phyloP scores from a whole-genome alignment of 2,329 filamentous ascomycete species.

The Paecilomyces formosus region DNA sequence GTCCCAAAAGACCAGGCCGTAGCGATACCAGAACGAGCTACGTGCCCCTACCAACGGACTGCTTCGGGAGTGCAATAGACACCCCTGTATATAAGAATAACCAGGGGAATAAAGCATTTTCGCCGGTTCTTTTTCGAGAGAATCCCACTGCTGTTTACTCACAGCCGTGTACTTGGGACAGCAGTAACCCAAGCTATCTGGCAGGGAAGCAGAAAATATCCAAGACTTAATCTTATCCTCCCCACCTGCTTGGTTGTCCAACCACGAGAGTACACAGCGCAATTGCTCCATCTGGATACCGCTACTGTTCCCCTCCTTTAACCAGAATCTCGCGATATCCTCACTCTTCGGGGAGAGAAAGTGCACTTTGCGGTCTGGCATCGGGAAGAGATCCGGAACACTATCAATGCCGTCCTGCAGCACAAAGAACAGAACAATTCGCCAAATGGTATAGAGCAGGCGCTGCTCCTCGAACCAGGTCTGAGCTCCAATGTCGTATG shows the following conservation, averaged over 20 bases:
- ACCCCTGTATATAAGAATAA: not conserved
- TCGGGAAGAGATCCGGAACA: not conserved
- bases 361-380: too few species aligned
- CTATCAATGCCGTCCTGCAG: not conserved
- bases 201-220: not conserved
- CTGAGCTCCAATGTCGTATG: not conserved
- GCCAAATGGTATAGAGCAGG: not conserved
- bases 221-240: not conserved
- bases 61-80: not conserved
- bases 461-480: not conserved
- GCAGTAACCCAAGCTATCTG: not conserved
- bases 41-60: not conserved
- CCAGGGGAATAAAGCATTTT: not conserved
- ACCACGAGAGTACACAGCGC: not conserved
- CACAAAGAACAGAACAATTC: not conserved
- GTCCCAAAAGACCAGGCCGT: not conserved
- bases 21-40: not conserved
- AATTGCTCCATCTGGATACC: not conserved
- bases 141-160: not conserved
- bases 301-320: not conserved
- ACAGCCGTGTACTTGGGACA: not conserved
- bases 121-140: not conserved
- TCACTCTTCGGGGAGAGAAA: too few species aligned
- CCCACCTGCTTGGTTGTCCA: not conserved
- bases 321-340: not conserved